Conservation (phyloP, 768 basidiomycete genomes). For the Hericium alpestre region DNA sequence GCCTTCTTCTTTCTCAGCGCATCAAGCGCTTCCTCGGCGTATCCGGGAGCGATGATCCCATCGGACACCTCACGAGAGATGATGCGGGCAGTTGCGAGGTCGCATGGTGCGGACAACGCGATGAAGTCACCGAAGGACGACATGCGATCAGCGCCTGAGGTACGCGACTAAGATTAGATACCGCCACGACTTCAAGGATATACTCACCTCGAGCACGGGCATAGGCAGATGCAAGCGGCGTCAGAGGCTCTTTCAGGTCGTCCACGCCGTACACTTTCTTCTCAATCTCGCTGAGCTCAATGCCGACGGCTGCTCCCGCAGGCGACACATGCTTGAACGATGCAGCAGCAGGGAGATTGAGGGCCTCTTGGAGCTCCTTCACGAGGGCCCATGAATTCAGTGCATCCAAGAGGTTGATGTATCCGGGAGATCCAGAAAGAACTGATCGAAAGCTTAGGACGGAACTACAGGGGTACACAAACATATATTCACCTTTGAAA, state of each 20-base stretch:
- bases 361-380: conserved; percentile 80
- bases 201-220: conserved; percentile 80
- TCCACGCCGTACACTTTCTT: conserved; percentile 95
- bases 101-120: conserved; percentile 86
- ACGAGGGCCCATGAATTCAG: conserved; percentile 96
- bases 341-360: conserved; percentile 87
- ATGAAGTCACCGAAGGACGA: conserved; percentile 99
- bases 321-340: conserved; percentile 99
- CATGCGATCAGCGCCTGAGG: conserved; percentile 89
- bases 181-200: background rate
- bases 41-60: conserved; percentile 95
- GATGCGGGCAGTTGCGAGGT: conserved; percentile 88
- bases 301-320: conserved; percentile 89
- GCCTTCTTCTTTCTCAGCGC: conserved; percentile 92
- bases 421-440: conserved; percentile 89
- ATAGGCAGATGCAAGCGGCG: conserved; percentile 85
- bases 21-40: conserved; percentile 78
- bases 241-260: conserved; percentile 83
- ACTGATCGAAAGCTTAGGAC: conserved; percentile 32
- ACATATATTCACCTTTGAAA: conserved; percentile 63
- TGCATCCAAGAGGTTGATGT: conserved; percentile 96
- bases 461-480: background rate
- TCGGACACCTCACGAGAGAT: conserved; percentile 99
- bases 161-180: background rate
- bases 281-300: conserved; percentile 72